A percentile compares a stretch with the other conserved stretches of the same genome.
Conservation (phyloP, 352 stramenopile species). For the Aphanomyces stellatus region DNA sequence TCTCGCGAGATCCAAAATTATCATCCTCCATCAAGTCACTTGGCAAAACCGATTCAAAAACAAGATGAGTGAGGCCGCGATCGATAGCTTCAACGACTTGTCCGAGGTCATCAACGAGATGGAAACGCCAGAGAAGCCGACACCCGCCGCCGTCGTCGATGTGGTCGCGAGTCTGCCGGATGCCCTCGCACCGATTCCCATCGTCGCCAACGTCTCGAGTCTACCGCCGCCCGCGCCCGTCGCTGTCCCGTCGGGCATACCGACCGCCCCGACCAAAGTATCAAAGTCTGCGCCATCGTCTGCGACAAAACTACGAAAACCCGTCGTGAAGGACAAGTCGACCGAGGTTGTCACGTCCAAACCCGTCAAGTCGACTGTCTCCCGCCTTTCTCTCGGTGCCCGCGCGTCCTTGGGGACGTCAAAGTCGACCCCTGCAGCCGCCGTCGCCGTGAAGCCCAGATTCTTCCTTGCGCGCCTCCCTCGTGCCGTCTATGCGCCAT, state of each 20-base stretch:
- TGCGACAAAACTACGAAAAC: not conserved
- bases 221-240: not conserved
- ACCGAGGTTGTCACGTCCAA: constrained; percentile 3
- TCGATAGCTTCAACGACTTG: not conserved
- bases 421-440: not conserved
- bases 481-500: not conserved
- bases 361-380: not conserved
- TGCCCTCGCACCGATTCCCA: not conserved
- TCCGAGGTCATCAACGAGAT: not conserved
- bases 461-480: constrained; percentile 9
- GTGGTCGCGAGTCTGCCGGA: not conserved
- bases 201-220: not conserved
- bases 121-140: not conserved
- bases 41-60: not conserved
- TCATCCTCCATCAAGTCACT: not conserved
- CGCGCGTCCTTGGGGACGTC: not conserved
- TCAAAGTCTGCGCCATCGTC: not conserved
- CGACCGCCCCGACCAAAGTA: not conserved
- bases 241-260: no score
- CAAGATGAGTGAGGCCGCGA: not conserved
- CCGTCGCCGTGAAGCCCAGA: not conserved
- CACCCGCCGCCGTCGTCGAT: not conserved
- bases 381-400: not conserved
- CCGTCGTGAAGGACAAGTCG: not conserved
- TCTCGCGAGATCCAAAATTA: constrained; percentile 2